Percentiles rank a stretch among this genome's conserved stretches.
Evolutionary conservation across 108 stramenopile genomes (phyloP).

Genomic region (Cyclostephanos tholiformis): DNA sequence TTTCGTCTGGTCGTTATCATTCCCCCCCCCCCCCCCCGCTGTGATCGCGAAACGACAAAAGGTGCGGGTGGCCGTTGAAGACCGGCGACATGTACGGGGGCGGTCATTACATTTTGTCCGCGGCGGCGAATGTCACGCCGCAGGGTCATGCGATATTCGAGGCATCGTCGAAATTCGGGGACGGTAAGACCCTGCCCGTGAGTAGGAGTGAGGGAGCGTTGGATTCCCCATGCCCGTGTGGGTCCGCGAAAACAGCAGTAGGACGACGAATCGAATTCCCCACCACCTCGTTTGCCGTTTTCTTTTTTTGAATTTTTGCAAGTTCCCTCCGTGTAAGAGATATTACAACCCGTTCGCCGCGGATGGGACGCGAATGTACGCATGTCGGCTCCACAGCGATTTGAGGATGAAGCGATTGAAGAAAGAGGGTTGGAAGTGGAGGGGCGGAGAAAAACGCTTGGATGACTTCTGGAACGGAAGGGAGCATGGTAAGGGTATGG

Average conservation of each 20-base stretch:
- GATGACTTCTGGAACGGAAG: conserved; percentile 55
- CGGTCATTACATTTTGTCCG: conserved; percentile 69
- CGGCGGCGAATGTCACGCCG: conserved; percentile 62
- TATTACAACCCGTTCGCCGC: conserved; percentile 67
- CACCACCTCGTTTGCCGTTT: neutral
- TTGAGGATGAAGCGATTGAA: conserved; percentile 59
- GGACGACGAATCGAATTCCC: too few relatives aligned
- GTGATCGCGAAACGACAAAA: neutral
- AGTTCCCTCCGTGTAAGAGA: conserved; percentile 81
- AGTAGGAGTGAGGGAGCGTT: neutral
- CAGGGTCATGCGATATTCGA: conserved; percentile 77
- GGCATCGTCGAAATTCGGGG: conserved; percentile 71
- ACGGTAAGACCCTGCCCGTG: conserved; percentile 67
- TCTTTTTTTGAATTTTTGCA: neutral
- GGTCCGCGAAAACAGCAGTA: too few relatives aligned
- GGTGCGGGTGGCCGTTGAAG: conserved; percentile 42
- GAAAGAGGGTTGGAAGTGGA: conserved; percentile 58
- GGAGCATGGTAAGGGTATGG: neutral
- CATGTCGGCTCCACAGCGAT: conserved; percentile 78
- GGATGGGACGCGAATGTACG: conserved; percentile 59
- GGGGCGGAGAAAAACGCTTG: conserved; percentile 70
- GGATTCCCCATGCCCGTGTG: too few relatives aligned
- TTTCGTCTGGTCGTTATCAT: too few relatives aligned
- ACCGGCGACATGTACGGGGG: conserved; percentile 88
- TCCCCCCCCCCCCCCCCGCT: neutral